phyloP scores from a whole-genome alignment of 208 protist genomes.

The Tritrichomonas musculus region DNA sequence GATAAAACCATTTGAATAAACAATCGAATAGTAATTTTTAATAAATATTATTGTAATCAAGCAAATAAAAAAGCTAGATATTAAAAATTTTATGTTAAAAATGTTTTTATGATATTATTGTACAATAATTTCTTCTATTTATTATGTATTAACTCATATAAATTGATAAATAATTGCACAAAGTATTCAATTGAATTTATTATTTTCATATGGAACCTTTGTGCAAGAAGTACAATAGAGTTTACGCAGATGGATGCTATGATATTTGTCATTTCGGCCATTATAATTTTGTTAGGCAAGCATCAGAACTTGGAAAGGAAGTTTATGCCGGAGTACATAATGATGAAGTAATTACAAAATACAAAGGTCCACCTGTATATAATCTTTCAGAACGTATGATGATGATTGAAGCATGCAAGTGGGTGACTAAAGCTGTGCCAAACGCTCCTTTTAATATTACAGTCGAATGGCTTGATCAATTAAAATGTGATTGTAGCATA shows the following conservation, averaged over 20 bases:
- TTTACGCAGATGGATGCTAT: slow-evolving; percentile 60
- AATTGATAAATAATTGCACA: too few relatives aligned
- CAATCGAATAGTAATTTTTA: too few relatives aligned
- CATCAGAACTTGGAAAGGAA: slow-evolving; percentile 61
- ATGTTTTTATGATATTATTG: too few relatives aligned
- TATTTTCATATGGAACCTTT: too few relatives aligned
- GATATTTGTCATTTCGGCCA: slow-evolving; percentile 71
- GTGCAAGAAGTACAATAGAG: not conserved
- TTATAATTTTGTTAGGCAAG: slow-evolving; percentile 64
- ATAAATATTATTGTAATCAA: too few relatives aligned
- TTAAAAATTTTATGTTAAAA: too few relatives aligned
- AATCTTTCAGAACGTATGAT: slow-evolving; percentile 74
- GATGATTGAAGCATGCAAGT: slow-evolving; percentile 87
- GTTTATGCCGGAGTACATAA: slow-evolving; percentile 89
- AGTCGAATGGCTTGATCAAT: slow-evolving; percentile 61
- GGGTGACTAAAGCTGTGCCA: slow-evolving; percentile 88
- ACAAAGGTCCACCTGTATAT: slow-evolving; percentile 92
- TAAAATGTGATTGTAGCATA: slow-evolving; percentile 74
- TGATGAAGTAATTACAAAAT: slow-evolving; percentile 80
- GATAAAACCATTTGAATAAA: too few relatives aligned
- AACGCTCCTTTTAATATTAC: slow-evolving; percentile 74
- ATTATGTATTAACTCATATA: too few relatives aligned
- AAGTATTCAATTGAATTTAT: too few relatives aligned
- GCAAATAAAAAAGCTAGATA: too few relatives aligned
- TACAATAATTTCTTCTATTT: too few relatives aligned